Conservation (phyloP, 2,329 filamentous ascomycete genomes). For the Leptographium radiaticola region DNA sequence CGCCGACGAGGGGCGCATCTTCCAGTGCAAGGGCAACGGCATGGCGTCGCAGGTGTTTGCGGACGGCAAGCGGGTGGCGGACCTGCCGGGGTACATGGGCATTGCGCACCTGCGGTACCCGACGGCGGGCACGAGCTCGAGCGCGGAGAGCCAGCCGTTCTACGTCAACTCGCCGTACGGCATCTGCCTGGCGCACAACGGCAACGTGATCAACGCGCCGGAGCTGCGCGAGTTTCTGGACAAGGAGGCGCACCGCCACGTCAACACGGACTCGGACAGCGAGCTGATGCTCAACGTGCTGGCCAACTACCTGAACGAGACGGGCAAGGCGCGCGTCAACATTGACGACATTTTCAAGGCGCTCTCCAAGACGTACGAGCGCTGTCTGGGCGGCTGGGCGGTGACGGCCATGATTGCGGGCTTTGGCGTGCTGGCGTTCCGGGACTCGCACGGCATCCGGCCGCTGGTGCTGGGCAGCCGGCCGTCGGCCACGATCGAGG, state of each 20-base stretch:
- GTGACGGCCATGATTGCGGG: conserved; percentile 75
- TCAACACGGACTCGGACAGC: conserved; percentile 81
- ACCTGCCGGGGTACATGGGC: conserved; percentile 76
- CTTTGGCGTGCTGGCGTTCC: conserved; percentile 65
- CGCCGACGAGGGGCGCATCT: conserved; percentile 60
- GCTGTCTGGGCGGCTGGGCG: conserved; percentile 66
- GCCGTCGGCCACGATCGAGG: conserved; percentile 46
- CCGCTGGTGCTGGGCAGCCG: conserved; percentile 69
- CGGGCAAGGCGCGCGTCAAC: conserved; percentile 73
- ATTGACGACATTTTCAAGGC: conserved; percentile 65
- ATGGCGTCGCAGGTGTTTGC: conserved; percentile 65
- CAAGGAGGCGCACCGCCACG: conserved; percentile 65
- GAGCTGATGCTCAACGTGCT: conserved; percentile 83
- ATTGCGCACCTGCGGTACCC: conserved; percentile 80
- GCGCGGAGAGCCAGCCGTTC: conserved; percentile 80
- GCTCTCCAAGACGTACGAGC: conserved; percentile 58
- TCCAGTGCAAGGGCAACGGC: conserved; percentile 80
- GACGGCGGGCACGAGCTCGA: conserved; percentile 68
- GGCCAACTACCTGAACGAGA: conserved; percentile 70
- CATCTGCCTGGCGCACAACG: conserved; percentile 73
- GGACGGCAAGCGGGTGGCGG: conserved; percentile 58
- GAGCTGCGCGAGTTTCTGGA: conserved; percentile 61
- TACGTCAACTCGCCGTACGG: conserved; percentile 82
- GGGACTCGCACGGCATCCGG: conserved; percentile 72
- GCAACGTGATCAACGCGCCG: conserved; percentile 69